Conservation (phyloP, 257 asterid species). For the Solanum phureja region DNA sequence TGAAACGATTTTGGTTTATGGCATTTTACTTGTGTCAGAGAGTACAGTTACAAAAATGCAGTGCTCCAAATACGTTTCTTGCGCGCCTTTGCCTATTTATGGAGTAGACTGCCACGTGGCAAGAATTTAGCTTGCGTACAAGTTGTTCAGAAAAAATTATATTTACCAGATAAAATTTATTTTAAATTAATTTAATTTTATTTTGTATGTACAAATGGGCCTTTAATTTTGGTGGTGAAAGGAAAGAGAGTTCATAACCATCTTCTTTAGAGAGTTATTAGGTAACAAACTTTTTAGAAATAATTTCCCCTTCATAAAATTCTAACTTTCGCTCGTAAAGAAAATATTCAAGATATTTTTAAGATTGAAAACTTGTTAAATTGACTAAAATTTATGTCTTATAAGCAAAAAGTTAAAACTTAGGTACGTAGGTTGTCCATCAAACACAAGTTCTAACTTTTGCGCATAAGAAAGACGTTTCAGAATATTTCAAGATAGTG, state of each 20-base stretch:
- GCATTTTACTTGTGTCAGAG: background rate
- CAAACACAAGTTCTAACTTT: no score
- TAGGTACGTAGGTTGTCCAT: no score
- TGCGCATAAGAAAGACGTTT: background rate
- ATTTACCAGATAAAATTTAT: background rate
- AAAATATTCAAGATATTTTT: no score
- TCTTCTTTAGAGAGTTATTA: no score
- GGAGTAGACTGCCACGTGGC: background rate
- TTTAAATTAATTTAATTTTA: no score
- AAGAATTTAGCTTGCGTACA: background rate
- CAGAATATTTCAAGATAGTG: background rate
- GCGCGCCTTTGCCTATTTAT: background rate
- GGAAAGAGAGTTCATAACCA: no score
- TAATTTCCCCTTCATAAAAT: no score
- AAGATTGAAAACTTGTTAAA: background rate
- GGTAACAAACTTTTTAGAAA: background rate
- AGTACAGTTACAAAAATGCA: background rate
- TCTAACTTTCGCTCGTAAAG: no score
- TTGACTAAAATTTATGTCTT: no score
- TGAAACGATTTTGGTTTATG: background rate
- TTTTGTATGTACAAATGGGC: no score
- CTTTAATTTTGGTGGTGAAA: no score
- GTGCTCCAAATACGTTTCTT: background rate
- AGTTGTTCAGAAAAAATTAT: background rate
- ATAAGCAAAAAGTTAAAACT: background rate